Evolutionary conservation across 2,329 filamentous ascomycete species (phyloP).

Genomic region (Blastomyces emzantsi): DNA sequence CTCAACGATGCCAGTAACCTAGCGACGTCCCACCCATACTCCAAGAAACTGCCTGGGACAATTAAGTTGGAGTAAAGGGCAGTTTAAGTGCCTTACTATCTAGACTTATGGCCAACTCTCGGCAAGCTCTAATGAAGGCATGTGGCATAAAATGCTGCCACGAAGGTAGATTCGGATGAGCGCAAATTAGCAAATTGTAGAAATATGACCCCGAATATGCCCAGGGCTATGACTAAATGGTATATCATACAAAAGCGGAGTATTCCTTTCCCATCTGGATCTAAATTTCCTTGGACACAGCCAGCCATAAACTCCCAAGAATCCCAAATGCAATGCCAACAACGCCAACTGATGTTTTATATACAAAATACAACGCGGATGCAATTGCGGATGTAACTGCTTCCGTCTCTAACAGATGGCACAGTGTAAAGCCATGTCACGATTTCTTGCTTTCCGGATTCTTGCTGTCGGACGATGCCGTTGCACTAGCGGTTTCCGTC

Average conservation of each 20-base stretch:
- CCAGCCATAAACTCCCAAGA: neutral
- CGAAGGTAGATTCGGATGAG: neutral
- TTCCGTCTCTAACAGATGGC: neutral
- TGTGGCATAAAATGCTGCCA: neutral
- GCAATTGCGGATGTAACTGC: neutral
- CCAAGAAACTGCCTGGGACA: too few species aligned
- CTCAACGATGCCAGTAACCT: neutral
- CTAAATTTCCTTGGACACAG: neutral
- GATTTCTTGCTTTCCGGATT: neutral
- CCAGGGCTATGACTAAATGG: neutral
- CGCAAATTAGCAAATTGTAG: neutral
- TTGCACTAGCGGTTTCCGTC: constrained; percentile 7
- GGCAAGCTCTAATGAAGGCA: neutral
- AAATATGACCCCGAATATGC: neutral
- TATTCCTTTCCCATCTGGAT: neutral
- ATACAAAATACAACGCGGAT: neutral
- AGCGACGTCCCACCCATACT: too few species aligned
- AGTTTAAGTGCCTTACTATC: neutral
- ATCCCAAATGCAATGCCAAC: neutral
- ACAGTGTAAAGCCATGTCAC: neutral
- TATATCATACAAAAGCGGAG: neutral
- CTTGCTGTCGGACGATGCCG: neutral
- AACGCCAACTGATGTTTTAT: neutral
- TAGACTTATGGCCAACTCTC: neutral
- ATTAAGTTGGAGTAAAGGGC: too few species aligned